phyloP scores from a whole-genome alignment of 1,284 basidiomycete species.

The Xerocomus minutiporus region DNA sequence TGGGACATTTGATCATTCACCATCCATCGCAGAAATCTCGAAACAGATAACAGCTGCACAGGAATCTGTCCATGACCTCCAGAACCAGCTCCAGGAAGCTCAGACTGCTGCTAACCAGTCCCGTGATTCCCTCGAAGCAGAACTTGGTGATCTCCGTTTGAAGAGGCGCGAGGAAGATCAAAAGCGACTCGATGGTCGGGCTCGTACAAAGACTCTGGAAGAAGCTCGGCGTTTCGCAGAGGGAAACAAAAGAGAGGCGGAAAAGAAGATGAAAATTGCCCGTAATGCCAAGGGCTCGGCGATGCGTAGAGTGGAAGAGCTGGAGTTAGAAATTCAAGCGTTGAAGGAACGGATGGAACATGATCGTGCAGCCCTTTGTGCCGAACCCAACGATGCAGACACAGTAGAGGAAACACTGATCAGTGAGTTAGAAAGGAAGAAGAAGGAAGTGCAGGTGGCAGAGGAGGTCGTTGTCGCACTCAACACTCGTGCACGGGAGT shows the following conservation, averaged over 20 bases:
- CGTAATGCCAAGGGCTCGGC: conserved; percentile 65
- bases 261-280: conserved; percentile 77
- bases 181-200: conserved; percentile 72
- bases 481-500: conserved; percentile 51
- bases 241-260: conserved; percentile 73
- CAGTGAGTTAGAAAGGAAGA: conserved; percentile 55
- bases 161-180: conserved; percentile 83
- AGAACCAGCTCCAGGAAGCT: conserved; percentile 71
- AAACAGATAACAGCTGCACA: conserved; percentile 73
- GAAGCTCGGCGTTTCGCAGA: conserved; percentile 86
- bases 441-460: conserved; percentile 62
- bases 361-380: conserved; percentile 50
- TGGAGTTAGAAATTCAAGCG: conserved; percentile 65
- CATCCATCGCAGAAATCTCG: conserved; percentile 70
- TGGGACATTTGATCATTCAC: conserved; percentile 52
- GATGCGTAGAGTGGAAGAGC: conserved; percentile 56
- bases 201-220: conserved; percentile 78
- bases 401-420: conserved; percentile 45
- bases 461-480: conserved; percentile 62
- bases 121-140: conserved; percentile 62
- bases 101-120: conserved; percentile 58
- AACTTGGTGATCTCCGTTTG: conserved; percentile 71
- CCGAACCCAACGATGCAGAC: conserved; percentile 40
- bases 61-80: conserved; percentile 64
- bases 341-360: conserved; percentile 51